Evolutionary conservation across 129 eudicot genomes (phyloP).

Genomic region (Escallonia herrerae): DNA sequence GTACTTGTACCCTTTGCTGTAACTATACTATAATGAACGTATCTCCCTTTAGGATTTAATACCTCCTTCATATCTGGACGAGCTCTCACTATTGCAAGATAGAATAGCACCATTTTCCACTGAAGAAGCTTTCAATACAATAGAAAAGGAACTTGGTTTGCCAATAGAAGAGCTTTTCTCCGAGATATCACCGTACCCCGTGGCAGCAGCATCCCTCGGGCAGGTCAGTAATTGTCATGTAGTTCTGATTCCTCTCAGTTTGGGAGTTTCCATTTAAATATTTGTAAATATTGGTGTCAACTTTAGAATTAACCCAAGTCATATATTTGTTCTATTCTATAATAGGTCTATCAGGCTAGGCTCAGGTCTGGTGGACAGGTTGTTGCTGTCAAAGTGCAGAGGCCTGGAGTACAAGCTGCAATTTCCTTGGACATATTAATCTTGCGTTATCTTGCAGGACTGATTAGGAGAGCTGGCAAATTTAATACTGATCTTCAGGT

Average conservation of each 20-base stretch:
- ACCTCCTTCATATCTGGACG: slow-evolving; percentile 84
- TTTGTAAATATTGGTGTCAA: not conserved
- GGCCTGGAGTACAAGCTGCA: slow-evolving; percentile 98
- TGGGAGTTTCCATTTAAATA: not conserved
- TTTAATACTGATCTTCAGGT: slow-evolving; percentile 97
- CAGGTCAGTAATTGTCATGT: slow-evolving; percentile 46
- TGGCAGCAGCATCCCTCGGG: slow-evolving; percentile 99
- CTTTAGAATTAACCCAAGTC: not conserved
- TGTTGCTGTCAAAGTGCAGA: slow-evolving; percentile 94
- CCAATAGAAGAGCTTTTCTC: slow-evolving; percentile 70
- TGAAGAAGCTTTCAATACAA: slow-evolving; percentile 72
- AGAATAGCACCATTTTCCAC: slow-evolving; percentile 87
- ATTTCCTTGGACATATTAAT: slow-evolving; percentile 91
- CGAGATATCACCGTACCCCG: slow-evolving; percentile 87
- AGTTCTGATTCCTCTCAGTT: not conserved
- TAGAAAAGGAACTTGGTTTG: slow-evolving; percentile 79
- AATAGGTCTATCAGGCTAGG: slow-evolving; percentile 89
- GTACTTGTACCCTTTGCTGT: not conserved
- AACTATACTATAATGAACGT: slow-evolving; percentile 3
- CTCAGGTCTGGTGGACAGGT: slow-evolving; percentile 56
- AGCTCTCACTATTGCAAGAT: slow-evolving; percentile 87
- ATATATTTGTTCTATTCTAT: not conserved
- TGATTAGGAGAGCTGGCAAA: slow-evolving; percentile 69
- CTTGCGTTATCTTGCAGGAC: slow-evolving; percentile 73
- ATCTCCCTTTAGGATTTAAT: slow-evolving; percentile 60